These are phyloP conservation scores for Paulownia fortunei DNA, from an alignment of 257 asterid genomes.

Conservation along the genomic window DNA sequence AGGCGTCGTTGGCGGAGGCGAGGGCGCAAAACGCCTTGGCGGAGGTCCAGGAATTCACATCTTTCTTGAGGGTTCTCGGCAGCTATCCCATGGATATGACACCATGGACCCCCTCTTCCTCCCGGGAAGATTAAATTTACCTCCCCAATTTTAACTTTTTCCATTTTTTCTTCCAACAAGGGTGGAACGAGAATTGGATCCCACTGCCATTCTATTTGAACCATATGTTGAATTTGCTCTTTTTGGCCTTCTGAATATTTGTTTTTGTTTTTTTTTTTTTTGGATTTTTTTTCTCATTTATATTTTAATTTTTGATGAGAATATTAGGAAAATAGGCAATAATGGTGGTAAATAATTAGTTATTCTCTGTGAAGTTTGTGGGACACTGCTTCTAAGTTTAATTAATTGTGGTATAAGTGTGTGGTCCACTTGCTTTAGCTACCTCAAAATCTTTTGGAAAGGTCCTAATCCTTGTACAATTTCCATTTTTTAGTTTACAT, in stretches of 20 bases:
- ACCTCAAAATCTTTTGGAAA: background rate
- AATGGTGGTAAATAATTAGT: background rate
- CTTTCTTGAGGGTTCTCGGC: constrained; percentile 87
- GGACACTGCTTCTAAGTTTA: background rate
- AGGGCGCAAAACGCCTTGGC: constrained; percentile 91
- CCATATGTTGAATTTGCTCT: background rate
- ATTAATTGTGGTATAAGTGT: background rate
- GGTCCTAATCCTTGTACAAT: background rate
- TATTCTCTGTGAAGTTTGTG: background rate
- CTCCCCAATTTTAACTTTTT: background rate
- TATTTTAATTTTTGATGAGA: background rate
- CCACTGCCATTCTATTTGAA: background rate
- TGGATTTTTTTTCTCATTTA: no score
- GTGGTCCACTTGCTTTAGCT: background rate
- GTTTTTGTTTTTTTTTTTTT: background rate
- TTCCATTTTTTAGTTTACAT: background rate
- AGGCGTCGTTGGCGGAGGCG: constrained; percentile 90
- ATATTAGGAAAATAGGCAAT: no score
- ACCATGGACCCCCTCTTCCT: constrained; percentile 70
- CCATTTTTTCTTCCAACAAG: background rate
- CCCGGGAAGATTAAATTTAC: constrained; percentile 28
- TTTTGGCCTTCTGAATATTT: no score
- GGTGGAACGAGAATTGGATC: background rate
- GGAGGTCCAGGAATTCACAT: constrained; percentile 91
- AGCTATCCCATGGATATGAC: constrained; percentile 97